Percentiles rank a stretch among this genome's conserved stretches.
These are phyloP conservation scores for Lasiodiplodia theobromae DNA, from an alignment of 2,329 filamentous ascomycete species.

Conservation along the genomic window DNA sequence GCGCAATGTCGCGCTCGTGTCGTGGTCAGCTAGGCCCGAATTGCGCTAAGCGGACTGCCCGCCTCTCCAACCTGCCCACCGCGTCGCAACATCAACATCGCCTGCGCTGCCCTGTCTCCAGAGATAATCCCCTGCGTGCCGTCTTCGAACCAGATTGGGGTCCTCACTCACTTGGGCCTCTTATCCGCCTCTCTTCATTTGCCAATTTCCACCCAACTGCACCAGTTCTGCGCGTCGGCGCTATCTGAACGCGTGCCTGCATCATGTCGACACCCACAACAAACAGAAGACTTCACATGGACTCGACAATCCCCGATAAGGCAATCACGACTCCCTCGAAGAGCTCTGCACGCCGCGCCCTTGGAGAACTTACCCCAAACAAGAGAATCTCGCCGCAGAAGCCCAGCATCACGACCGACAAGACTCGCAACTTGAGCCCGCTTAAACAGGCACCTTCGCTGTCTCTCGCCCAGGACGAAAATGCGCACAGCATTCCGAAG, in stretches of 20 bases:
- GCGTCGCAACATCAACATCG: constrained; percentile 23
- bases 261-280: constrained; percentile 29
- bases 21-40: constrained; percentile 12
- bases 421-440: constrained; percentile 43
- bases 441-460: constrained; percentile 43
- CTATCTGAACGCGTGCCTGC: constrained; percentile 27
- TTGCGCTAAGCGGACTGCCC: constrained; percentile 21
- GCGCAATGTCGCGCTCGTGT: constrained; percentile 22
- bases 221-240: neutral
- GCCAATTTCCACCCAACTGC: neutral
- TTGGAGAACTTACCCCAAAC: constrained; percentile 45
- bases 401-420: constrained; percentile 41
- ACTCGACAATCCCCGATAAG: constrained; percentile 4
- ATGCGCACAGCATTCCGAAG: constrained; percentile 30
- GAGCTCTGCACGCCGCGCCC: constrained; percentile 42
- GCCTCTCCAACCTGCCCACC: constrained; percentile 7
- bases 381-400: constrained; percentile 32
- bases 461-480: constrained; percentile 41
- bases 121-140: neutral
- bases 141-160: neutral
- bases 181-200: neutral
- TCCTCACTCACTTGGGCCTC: neutral
- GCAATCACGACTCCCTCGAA: constrained; percentile 40
- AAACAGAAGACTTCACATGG: constrained; percentile 22
- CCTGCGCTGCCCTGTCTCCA: neutral